Conservation (phyloP, 1,284 basidiomycete species). For the Fomitopsis pinicola region DNA sequence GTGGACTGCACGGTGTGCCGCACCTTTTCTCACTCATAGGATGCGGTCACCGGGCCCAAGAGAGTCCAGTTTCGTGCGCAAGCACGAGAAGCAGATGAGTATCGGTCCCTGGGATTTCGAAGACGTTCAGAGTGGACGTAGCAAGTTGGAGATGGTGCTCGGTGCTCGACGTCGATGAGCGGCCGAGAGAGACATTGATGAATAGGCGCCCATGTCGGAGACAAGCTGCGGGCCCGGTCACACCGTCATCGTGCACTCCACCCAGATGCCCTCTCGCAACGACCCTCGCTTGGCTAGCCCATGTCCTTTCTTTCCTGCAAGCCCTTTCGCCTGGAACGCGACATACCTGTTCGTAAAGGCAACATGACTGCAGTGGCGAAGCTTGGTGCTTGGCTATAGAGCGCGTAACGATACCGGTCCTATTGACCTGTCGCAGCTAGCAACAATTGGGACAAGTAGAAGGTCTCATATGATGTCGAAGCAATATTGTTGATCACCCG, state of each 20-base stretch:
- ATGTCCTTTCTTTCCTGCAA: too few species aligned
- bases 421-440: too few species aligned
- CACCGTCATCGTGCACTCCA: not conserved
- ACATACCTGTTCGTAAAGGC: too few species aligned
- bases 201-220: not conserved
- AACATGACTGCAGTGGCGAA: too few species aligned
- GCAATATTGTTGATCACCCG: too few species aligned
- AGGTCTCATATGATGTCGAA: too few species aligned
- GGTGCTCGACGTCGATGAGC: not conserved
- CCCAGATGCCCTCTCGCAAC: not conserved
- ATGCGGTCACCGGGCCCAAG: conserved; percentile 51
- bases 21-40: conserved; percentile 81
- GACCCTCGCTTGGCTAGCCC: not conserved
- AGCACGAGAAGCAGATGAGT: conserved; percentile 35
- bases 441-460: too few species aligned
- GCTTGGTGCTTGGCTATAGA: too few species aligned
- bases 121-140: not conserved
- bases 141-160: not conserved
- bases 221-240: not conserved
- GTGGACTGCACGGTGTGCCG: not conserved
- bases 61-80: conserved; percentile 58
- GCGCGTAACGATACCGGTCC: too few species aligned
- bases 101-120: not conserved
- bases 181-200: not conserved
- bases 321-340: too few species aligned